Base-by-base conservation (phyloP, 2,329 filamentous ascomycete genomes). In the Exophiala sp. region DNA sequence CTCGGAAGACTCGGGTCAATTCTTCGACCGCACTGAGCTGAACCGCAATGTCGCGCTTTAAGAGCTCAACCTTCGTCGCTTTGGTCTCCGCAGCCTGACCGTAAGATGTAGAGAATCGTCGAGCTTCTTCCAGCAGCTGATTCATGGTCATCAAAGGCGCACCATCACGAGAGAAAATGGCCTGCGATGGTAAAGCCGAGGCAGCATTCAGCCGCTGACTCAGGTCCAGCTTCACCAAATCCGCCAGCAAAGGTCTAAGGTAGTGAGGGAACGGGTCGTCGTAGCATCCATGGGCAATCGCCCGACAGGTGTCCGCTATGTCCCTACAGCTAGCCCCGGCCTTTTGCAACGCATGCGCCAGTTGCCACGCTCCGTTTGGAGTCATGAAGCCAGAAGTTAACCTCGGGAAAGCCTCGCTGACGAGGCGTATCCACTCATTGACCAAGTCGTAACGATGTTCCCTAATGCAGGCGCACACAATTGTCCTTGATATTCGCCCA, bases 281-380 rank as follows among this genome's bases (percentile, higher is more conserved):
- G 34, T 47, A 48, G 32, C 37, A 29, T 11, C 55, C 45, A 21
- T 48, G 43, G 22, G 52, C 52, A 11, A 59, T 39, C 16, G 44
- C 50, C 41, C 42, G 55, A 38, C 46, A 57, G 21, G 48, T 42
- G 4, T 44, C 52, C 16, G 48, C 41, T 22, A 59, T 48, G 22
- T 55, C 52, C 14, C 48, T 47, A 43, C 57, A 59, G 18, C 46
- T 57, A 40, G 55, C 55, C 24, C 50, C 49, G 30, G 40, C 38
- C 16, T 48, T 44, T 21, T 22, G 27, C 43, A 55, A 52, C 22
- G 50, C 40, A 40, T 47, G 34, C n/a, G 43, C 47, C 38, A 59
- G 42, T 11, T 47, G 32, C 49, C 43, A 51, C 8, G 34, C 48
- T 16, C 38, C 38, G 19, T 49, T 30, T 2, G 35, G 16, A 18